Evolutionary conservation across 108 stramenopile genomes (phyloP).

Genomic region (Cyclostephanos invisitatus): DNA sequence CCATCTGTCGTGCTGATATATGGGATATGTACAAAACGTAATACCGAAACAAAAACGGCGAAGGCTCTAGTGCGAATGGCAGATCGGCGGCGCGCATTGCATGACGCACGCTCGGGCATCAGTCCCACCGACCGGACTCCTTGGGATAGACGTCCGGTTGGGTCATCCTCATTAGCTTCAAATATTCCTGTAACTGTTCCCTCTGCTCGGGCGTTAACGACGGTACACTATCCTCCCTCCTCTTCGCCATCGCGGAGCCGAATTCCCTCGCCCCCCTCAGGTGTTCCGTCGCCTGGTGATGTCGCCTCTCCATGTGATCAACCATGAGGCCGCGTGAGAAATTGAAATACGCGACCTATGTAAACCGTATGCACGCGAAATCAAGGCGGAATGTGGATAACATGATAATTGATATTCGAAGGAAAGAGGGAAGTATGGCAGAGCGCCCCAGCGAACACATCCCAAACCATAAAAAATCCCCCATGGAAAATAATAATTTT

Average conservation of each 20-base stretch:
- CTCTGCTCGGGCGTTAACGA: slow-evolving; percentile 62
- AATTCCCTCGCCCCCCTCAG: slow-evolving; percentile 61
- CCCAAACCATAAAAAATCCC: too few relatives aligned
- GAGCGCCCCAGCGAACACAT: too few relatives aligned
- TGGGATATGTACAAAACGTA: neutral
- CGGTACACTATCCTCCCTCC: slow-evolving; percentile 58
- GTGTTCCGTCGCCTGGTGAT: slow-evolving; percentile 63
- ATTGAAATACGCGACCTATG: slow-evolving; percentile 56
- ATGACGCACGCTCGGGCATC: neutral
- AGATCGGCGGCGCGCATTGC: too few relatives aligned
- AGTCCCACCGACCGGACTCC: slow-evolving; percentile 2
- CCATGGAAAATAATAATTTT: slow-evolving; percentile 19
- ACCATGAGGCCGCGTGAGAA: slow-evolving; percentile 62
- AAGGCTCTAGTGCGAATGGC: too few relatives aligned
- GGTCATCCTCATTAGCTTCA: slow-evolving; percentile 60
- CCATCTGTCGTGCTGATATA: neutral
- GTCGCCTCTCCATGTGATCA: slow-evolving; percentile 54
- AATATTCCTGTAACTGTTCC: slow-evolving; percentile 64
- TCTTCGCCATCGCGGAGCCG: slow-evolving; percentile 54
- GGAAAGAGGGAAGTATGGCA: neutral
- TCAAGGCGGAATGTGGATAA: neutral
- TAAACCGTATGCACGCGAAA: neutral
- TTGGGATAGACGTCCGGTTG: slow-evolving; percentile 49
- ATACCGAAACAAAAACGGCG: neutral
- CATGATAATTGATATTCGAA: neutral